A percentile compares a stretch with the other conserved stretches of the same genome.
These are phyloP conservation scores for Pichia sp. DNA, from an alignment of 1,139 yeast genomes.

Conservation along the genomic window DNA sequence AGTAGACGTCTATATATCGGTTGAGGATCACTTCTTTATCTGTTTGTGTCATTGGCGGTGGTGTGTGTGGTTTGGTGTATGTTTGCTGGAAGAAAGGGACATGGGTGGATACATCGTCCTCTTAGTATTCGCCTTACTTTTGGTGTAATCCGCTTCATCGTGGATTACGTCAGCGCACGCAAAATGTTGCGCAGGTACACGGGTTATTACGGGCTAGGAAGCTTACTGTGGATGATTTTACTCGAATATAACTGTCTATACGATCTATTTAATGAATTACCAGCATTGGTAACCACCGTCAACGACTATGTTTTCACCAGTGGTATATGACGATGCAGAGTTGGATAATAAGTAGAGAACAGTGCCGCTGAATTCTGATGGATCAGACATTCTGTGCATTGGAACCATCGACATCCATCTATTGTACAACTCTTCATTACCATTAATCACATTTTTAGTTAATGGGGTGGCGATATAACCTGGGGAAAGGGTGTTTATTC, in stretches of 20 bases:
- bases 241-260: no score
- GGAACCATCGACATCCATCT: constrained; percentile 70
- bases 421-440: constrained; percentile 47
- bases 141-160: no score
- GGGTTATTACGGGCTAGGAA: no score
- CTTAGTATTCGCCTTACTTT: no score
- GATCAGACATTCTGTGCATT: constrained; percentile 75
- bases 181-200: no score
- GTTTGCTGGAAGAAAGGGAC: background rate
- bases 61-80: no score
- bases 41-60: constrained; percentile 1
- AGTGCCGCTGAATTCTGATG: constrained; percentile 81
- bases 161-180: no score
- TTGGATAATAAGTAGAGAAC: constrained; percentile 74
- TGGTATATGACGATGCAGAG: constrained; percentile 73
- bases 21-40: constrained; percentile 9
- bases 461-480: constrained; percentile 75
- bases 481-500: constrained; percentile 79
- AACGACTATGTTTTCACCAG: constrained; percentile 82
- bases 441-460: constrained; percentile 55
- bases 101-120: no score
- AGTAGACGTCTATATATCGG: constrained; percentile 41
- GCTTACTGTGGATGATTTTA: no score
- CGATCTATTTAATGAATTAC: no score
- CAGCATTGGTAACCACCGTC: constrained; percentile 83